These are phyloP conservation scores for Penicillium sp. DNA, from an alignment of 2,329 filamentous ascomycete genomes.

Conservation along the genomic window DNA sequence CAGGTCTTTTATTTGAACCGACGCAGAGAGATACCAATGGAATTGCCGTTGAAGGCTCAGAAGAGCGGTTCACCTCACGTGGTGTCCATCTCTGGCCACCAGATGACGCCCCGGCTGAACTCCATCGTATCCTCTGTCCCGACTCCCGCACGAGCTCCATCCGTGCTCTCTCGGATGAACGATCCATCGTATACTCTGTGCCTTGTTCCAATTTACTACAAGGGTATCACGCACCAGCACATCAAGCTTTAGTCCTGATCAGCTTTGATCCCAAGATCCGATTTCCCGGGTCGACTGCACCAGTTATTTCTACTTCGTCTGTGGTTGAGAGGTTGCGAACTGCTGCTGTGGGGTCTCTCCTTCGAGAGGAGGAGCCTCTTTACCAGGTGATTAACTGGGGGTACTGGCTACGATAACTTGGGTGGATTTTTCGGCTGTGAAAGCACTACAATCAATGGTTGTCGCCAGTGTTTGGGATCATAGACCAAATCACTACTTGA, in stretches of 20 bases:
- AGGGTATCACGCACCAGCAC: constrained; percentile 2
- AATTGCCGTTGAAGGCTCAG: constrained; percentile 28
- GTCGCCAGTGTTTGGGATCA: no score
- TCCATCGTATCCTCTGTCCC: constrained; percentile 39
- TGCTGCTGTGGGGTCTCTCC: constrained; percentile 1
- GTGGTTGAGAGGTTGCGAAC: constrained; percentile 4
- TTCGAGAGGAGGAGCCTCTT: constrained; percentile 11
- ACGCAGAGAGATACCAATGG: constrained; percentile 25
- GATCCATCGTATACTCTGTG: constrained; percentile 39
- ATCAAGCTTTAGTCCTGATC: constrained; percentile 35
- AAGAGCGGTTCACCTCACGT: constrained; percentile 38
- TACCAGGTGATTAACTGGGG: constrained; percentile 15
- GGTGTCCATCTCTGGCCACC: constrained; percentile 41
- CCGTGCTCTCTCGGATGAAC: constrained; percentile 35
- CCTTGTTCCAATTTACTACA: constrained; percentile 20
- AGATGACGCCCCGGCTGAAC: constrained; percentile 34
- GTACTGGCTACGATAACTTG: constrained; percentile 18
- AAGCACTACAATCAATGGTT: no score
- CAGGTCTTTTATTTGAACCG: constrained; percentile 27
- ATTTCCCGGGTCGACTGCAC: constrained; percentile 16
- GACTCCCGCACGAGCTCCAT: constrained; percentile 29
- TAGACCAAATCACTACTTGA: no score
- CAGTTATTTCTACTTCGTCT: not conserved
- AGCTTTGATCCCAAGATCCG: constrained; percentile 38
- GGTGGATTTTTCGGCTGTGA: no score